Percentiles rank a stretch among this genome's conserved stretches.
These are phyloP conservation scores for Aspergillus nomiae DNA, from an alignment of 2,329 filamentous ascomycete genomes.

Conservation along the genomic window DNA sequence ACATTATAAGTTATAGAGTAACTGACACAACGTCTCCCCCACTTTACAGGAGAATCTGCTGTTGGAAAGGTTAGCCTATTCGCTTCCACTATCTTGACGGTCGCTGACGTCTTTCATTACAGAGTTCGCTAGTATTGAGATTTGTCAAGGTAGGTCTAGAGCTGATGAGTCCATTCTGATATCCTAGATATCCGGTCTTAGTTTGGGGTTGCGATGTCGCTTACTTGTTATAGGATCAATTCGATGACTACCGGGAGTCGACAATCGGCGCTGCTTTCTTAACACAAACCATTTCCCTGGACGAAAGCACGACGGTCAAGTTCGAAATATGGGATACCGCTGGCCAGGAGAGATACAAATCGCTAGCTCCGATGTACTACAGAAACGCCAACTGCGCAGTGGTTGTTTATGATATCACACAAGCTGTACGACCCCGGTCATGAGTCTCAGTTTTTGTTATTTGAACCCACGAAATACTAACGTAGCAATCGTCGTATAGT, in stretches of 20 bases:
- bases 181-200: background rate
- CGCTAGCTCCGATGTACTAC: conserved; percentile 99
- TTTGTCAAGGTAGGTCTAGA: conserved; percentile 83
- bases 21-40: conserved; percentile 21
- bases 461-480: conserved; percentile 15
- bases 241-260: conserved; percentile 96
- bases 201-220: background rate
- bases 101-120: conserved; percentile 38
- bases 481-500: conserved; percentile 53
- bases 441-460: background rate
- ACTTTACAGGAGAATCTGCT: conserved; percentile 80
- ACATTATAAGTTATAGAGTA: conserved; percentile 6
- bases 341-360: conserved; percentile 98
- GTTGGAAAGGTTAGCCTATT: conserved; percentile 80
- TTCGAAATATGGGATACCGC: conserved; percentile 99
- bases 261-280: conserved; percentile 98
- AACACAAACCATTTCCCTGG: conserved; percentile 97
- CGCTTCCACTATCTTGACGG: conserved; percentile 15
- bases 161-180: background rate
- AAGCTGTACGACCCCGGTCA: conserved; percentile 70
- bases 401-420: conserved; percentile 98
- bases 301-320: conserved; percentile 98
- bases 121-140: conserved; percentile 96
- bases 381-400: conserved; percentile 99
- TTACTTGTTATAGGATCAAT: conserved; percentile 75